A percentile compares a stretch with the other conserved stretches of the same genome.
These are phyloP conservation scores for Acanthamoeba lenticulata DNA, from an alignment of 208 protist genomes.

Conservation along the genomic window DNA sequence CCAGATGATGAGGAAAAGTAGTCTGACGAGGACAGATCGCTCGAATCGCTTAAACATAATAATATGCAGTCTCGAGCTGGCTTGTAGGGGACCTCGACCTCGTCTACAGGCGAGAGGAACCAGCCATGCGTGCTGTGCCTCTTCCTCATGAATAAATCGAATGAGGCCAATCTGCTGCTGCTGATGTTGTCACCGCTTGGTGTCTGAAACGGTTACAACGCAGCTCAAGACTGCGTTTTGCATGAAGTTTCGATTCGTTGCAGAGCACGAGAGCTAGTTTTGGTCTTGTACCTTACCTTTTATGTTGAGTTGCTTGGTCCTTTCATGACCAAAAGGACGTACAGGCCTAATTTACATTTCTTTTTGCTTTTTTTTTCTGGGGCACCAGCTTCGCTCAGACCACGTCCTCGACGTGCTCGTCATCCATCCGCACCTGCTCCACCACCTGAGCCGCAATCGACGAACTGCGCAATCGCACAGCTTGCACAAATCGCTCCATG, in stretches of 20 bases:
- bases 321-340: no score
- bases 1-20: background rate
- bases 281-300: no score
- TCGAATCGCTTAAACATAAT: background rate
- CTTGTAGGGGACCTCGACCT: background rate
- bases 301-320: no score
- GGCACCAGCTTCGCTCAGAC: background rate
- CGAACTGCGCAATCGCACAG: background rate
- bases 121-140: background rate
- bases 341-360: background rate
- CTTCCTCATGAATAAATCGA: background rate
- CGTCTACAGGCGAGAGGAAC: background rate
- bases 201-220: no score
- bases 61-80: background rate
- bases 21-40: background rate
- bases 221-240: background rate
- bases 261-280: no score
- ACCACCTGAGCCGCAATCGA: background rate
- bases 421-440: background rate
- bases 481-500: background rate
- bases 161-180: no score
- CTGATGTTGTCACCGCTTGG: no score
- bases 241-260: no score
- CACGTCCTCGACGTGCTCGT: constrained; percentile 26
- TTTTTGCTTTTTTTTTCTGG: background rate